Conservation (phyloP, 2,329 filamentous ascomycete species). For the Rhynchosporium agropyri region DNA sequence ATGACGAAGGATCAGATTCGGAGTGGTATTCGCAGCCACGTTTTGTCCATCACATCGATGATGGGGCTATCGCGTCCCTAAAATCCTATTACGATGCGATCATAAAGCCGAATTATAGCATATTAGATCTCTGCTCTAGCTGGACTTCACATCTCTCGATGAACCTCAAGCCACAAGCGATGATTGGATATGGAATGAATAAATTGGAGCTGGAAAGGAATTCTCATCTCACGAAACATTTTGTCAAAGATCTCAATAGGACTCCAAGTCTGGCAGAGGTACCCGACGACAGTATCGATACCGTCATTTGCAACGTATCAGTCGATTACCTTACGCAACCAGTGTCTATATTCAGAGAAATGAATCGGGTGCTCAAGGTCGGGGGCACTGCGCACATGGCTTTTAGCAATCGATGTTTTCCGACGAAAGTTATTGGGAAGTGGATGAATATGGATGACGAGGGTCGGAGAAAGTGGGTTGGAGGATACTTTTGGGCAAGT, state of each 20-base stretch:
- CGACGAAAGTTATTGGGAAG: slow-evolving; percentile 52
- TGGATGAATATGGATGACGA: slow-evolving; percentile 52
- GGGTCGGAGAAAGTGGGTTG: slow-evolving; percentile 52
- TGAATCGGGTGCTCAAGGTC: slow-evolving; percentile 45
- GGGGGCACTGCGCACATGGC: slow-evolving; percentile 53
- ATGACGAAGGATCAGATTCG: slow-evolving; percentile 33
- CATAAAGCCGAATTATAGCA: slow-evolving; percentile 46
- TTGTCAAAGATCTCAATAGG: slow-evolving; percentile 51
- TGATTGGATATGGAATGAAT: slow-evolving; percentile 55
- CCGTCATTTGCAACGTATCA: slow-evolving; percentile 53
- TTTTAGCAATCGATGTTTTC: slow-evolving; percentile 56
- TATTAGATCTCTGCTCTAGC: slow-evolving; percentile 54
- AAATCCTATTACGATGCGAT: slow-evolving; percentile 49
- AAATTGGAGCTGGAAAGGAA: slow-evolving; percentile 49
- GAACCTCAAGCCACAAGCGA: slow-evolving; percentile 40
- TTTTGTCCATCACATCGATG: slow-evolving; percentile 58
- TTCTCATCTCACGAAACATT: slow-evolving; percentile 40
- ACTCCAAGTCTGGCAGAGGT: slow-evolving; percentile 32
- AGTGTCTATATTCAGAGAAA: slow-evolving; percentile 47
- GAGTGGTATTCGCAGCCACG: slow-evolving; percentile 44
- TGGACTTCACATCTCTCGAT: slow-evolving; percentile 46
- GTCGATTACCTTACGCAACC: slow-evolving; percentile 55
- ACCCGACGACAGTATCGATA: slow-evolving; percentile 44
- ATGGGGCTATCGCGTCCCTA: slow-evolving; percentile 49
- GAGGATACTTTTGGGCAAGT: slow-evolving; percentile 50